phyloP scores from a whole-genome alignment of 2,329 filamentous ascomycete genomes.

The Cordyceps tenuipes region DNA sequence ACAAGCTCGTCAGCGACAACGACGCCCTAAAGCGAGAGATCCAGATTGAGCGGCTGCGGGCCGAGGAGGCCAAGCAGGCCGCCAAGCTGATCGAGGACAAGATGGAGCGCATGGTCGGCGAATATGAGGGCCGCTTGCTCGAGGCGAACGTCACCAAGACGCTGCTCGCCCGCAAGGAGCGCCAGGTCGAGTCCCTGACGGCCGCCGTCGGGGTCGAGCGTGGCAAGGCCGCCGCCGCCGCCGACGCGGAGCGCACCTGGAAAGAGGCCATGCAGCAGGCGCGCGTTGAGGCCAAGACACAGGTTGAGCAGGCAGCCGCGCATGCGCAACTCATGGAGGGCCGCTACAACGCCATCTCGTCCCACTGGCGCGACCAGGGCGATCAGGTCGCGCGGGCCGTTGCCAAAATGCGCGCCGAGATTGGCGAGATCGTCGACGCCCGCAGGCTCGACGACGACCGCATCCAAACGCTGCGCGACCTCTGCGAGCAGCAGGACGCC shows the following conservation, averaged over 20 bases:
- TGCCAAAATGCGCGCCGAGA: slow-evolving; percentile 41
- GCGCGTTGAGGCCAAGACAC: slow-evolving; percentile 48
- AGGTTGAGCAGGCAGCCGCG: slow-evolving; percentile 57
- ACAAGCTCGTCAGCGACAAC: slow-evolving; percentile 72
- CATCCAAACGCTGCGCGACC: slow-evolving; percentile 55
- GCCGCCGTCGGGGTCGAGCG: slow-evolving; percentile 56
- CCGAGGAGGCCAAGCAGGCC: slow-evolving; percentile 63
- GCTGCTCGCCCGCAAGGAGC: slow-evolving; percentile 62
- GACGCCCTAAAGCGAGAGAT: slow-evolving; percentile 68
- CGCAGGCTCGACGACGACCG: slow-evolving; percentile 52
- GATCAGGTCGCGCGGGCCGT: slow-evolving; percentile 49
- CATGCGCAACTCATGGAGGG: slow-evolving; percentile 61
- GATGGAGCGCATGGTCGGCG: slow-evolving; percentile 57
- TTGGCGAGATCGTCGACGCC: slow-evolving; percentile 46
- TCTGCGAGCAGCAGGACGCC: slow-evolving; percentile 65
- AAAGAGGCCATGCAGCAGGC: slow-evolving; percentile 56
- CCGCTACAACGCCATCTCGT: slow-evolving; percentile 58
- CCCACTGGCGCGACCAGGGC: slow-evolving; percentile 59
- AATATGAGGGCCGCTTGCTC: slow-evolving; percentile 62
- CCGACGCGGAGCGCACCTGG: slow-evolving; percentile 53
- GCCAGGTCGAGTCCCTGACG: slow-evolving; percentile 63
- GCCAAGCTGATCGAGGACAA: slow-evolving; percentile 62
- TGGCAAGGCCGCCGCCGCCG: slow-evolving; percentile 50
- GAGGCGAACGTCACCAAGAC: slow-evolving; percentile 65
- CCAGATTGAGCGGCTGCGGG: slow-evolving; percentile 53